A percentile compares a stretch with the other conserved stretches of the same genome.
Conservation (phyloP, 305 asterid genomes). For the Solanum hybrid region DNA sequence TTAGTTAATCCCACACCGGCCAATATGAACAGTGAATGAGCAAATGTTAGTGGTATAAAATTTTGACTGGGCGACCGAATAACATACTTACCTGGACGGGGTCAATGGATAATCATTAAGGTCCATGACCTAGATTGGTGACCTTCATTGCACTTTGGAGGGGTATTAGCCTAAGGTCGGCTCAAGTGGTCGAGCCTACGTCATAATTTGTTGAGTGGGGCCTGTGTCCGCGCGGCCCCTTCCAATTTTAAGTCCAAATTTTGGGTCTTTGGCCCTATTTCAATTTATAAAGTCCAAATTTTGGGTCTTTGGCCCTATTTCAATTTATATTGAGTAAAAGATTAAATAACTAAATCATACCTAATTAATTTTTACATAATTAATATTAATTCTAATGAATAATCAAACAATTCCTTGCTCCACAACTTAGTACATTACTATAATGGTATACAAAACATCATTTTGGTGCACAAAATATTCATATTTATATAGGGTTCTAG, state of each 20-base stretch:
- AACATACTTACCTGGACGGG: constrained; percentile 33
- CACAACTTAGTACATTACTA: neutral
- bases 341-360: neutral
- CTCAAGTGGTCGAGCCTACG: neutral
- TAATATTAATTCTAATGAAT: neutral
- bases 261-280: too few relatives aligned
- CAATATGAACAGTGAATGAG: neutral
- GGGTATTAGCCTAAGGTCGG: constrained; percentile 10
- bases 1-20: neutral
- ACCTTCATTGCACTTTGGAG: constrained; percentile 33
- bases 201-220: constrained; percentile 28
- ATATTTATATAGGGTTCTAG: neutral
- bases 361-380: neutral
- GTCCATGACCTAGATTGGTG: constrained; percentile 31
- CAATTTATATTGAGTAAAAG: neutral
- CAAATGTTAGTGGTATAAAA: neutral
- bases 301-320: too few relatives aligned
- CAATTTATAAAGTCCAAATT: neutral
- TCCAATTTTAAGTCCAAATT: neutral
- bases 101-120: constrained; percentile 4
- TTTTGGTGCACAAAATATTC: neutral
- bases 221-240: constrained; percentile 35
- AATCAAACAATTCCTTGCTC: neutral
- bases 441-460: neutral
- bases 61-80: neutral